phyloP scores from a whole-genome alignment of 73 alveolate species.

The Effrenium voratum region DNA sequence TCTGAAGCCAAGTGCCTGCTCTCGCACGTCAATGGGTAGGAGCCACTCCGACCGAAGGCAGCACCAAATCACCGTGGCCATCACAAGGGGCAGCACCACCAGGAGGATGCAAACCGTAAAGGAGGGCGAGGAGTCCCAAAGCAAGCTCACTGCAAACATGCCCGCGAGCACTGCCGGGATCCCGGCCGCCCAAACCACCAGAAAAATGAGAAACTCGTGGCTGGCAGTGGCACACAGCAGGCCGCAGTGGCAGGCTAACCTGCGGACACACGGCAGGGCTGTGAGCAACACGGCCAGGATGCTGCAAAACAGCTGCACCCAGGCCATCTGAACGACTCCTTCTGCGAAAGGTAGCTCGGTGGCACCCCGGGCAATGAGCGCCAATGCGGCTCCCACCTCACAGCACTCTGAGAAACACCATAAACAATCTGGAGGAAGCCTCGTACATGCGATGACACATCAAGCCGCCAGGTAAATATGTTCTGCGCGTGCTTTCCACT shows the following conservation, averaged over 20 bases:
- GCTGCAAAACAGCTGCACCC: slow-evolving; percentile 89
- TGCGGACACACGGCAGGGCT: slow-evolving; percentile 67
- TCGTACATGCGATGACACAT: too few relatives aligned
- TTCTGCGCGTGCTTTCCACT: too few relatives aligned
- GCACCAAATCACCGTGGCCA: slow-evolving; percentile 46
- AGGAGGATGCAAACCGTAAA: slow-evolving; percentile 72
- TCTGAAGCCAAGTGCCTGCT: too few relatives aligned
- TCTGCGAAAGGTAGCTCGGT: slow-evolving; percentile 61
- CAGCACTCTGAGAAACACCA: too few relatives aligned
- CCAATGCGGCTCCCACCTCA: slow-evolving; percentile 41
- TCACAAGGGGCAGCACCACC: slow-evolving; percentile 62
- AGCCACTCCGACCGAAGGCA: slow-evolving; percentile 82
- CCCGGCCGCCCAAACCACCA: background rate
- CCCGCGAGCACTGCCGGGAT: slow-evolving; percentile 39
- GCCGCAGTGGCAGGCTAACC: slow-evolving; percentile 40
- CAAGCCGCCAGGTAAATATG: too few relatives aligned
- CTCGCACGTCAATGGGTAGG: slow-evolving; percentile 53
- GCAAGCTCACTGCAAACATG: slow-evolving; percentile 47
- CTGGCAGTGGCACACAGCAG: slow-evolving; percentile 80
- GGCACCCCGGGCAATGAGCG: slow-evolving; percentile 46
- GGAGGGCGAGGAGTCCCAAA: slow-evolving; percentile 73
- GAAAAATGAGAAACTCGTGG: slow-evolving; percentile 24
- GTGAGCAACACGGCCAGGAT: slow-evolving; percentile 42
- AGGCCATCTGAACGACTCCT: slow-evolving; percentile 62
- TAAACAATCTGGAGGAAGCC: too few relatives aligned